Percentiles rank a stretch among this genome's conserved stretches.
phyloP scores from a whole-genome alignment of 83 land plant species.

The Thuja plicata region DNA sequence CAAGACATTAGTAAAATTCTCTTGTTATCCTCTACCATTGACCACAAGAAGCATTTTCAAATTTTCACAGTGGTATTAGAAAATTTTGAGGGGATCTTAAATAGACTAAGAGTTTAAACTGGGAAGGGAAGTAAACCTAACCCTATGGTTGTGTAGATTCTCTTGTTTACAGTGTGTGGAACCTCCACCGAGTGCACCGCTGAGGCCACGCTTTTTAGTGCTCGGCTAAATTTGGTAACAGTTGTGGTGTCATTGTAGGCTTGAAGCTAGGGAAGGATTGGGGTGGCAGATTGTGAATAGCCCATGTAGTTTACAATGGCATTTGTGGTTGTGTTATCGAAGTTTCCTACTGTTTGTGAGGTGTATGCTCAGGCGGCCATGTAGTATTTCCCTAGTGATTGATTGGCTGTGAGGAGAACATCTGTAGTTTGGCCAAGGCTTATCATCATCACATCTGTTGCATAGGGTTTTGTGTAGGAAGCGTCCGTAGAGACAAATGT shows the following conservation, averaged over 20 bases:
- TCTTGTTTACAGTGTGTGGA: slow-evolving; percentile 21
- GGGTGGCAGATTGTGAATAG: not conserved
- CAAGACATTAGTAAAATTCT: too few relatives aligned
- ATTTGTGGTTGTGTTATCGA: slow-evolving; percentile 24
- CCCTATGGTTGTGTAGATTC: slow-evolving; percentile 22
- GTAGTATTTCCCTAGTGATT: slow-evolving; percentile 19
- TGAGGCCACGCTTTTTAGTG: slow-evolving; percentile 19
- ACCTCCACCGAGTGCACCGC: slow-evolving; percentile 17
- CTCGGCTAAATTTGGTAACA: not conserved
- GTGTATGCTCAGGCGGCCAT: slow-evolving; percentile 9
- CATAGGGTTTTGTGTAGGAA: slow-evolving; percentile 19
- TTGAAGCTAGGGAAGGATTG: slow-evolving; percentile 20
- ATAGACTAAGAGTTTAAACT: too few relatives aligned
- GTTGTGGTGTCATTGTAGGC: slow-evolving; percentile 18
- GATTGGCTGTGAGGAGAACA: slow-evolving; percentile 23
- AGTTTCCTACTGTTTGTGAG: not conserved
- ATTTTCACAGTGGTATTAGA: too few relatives aligned
- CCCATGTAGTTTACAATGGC: slow-evolving; percentile 24
- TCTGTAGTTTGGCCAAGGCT: slow-evolving; percentile 29
- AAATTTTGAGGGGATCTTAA: too few relatives aligned
- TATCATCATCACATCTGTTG: slow-evolving; percentile 9
- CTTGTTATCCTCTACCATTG: too few relatives aligned
- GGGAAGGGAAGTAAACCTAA: slow-evolving; percentile 1
- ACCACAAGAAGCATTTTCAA: too few relatives aligned
- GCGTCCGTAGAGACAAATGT: not conserved